These are phyloP conservation scores for Crithidia fasciculata DNA, from an alignment of 208 protist genomes.

Conservation along the genomic window DNA sequence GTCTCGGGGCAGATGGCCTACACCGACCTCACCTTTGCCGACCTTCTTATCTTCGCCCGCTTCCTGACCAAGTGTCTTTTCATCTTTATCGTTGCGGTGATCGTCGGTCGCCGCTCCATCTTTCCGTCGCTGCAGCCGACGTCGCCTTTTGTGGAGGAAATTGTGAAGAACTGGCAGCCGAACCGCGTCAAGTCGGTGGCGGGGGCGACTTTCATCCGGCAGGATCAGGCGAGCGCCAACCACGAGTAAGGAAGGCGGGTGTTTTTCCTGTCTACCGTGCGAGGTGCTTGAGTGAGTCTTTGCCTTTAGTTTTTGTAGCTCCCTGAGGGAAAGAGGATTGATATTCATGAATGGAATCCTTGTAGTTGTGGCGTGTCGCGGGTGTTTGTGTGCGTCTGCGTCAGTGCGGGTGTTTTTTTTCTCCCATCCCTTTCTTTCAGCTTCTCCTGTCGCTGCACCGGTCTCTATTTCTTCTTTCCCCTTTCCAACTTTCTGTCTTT, in stretches of 20 bases:
- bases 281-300: too few species aligned
- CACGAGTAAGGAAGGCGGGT: not conserved
- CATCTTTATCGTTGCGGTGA: conserved; percentile 65
- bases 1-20: conserved; percentile 45
- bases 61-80: conserved; percentile 71
- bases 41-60: conserved; percentile 57
- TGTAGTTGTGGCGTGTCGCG: too few species aligned
- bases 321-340: too few species aligned
- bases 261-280: not conserved
- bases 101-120: conserved; percentile 65
- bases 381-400: too few species aligned
- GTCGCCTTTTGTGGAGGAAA: conserved; percentile 73
- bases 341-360: too few species aligned
- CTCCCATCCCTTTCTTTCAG: too few species aligned
- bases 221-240: not conserved
- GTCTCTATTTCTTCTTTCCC: too few species aligned
- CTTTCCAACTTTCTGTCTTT: too few species aligned
- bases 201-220: conserved; percentile 15
- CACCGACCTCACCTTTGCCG: conserved; percentile 36
- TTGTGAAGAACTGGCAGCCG: conserved; percentile 63
- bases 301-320: too few species aligned
- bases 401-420: too few species aligned
- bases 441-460: too few species aligned
- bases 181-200: conserved; percentile 35
- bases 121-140: conserved; percentile 69